A percentile compares a stretch with the other conserved stretches of the same genome.
Evolutionary conservation across 2,329 filamentous ascomycete species (phyloP).

Genomic region (Bipolaris sorokiniana): DNA sequence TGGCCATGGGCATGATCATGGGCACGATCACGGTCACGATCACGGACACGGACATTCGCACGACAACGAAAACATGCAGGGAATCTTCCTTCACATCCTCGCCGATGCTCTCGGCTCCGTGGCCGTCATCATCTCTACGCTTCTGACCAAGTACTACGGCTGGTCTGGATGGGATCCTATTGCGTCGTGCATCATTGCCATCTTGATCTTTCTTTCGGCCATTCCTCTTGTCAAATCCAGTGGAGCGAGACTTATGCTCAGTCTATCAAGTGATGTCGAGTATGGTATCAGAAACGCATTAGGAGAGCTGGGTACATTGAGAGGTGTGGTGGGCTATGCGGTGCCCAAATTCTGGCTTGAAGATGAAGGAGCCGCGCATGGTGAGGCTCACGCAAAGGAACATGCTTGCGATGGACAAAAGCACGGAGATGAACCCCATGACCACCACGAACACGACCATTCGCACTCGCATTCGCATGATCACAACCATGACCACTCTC

Average conservation of each 20-base stretch:
- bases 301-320: constrained; percentile 78
- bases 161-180: constrained; percentile 96
- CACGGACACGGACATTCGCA: constrained; percentile 57
- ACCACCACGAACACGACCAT: constrained; percentile 33
- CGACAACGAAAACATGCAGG: constrained; percentile 97
- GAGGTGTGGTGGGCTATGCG: constrained; percentile 84
- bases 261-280: constrained; percentile 82
- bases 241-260: constrained; percentile 81
- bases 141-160: constrained; percentile 82
- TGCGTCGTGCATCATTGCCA: constrained; percentile 90
- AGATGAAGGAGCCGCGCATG: constrained; percentile 60
- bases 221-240: constrained; percentile 85
- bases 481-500: constrained; percentile 5
- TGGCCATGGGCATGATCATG: constrained; percentile 60
- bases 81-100: constrained; percentile 93
- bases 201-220: constrained; percentile 91
- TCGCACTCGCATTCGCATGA: constrained; percentile 24
- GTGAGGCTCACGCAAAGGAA: constrained; percentile 52
- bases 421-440: constrained; percentile 25
- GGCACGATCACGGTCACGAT: constrained; percentile 29
- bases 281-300: constrained; percentile 87
- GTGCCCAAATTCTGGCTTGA: constrained; percentile 94
- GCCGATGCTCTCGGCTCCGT: constrained; percentile 94
- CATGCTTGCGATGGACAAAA: constrained; percentile 33
- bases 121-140: constrained; percentile 90